phyloP scores from a whole-genome alignment of 495 filamentous ascomycete species.

The Melanomma pulvis-pyrius region DNA sequence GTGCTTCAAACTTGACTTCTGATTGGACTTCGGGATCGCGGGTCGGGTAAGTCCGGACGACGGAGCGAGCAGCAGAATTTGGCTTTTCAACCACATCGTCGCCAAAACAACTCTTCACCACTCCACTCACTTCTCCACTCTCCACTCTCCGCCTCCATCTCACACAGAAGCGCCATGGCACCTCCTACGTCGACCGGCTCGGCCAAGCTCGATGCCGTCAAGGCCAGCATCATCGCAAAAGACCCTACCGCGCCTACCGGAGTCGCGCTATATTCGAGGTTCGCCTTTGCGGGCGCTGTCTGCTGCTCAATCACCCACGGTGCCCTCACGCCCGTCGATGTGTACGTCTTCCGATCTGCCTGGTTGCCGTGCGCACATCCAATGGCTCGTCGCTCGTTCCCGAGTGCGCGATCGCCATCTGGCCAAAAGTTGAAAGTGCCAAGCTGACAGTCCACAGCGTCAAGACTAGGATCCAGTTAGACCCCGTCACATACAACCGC shows the following conservation, averaged over 20 bases:
- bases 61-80: slow-evolving; percentile 1
- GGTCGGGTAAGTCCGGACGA: not conserved
- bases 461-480: slow-evolving; percentile 53
- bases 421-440: slow-evolving; percentile 1
- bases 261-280: slow-evolving; percentile 59
- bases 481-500: slow-evolving; percentile 50
- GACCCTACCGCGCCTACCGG: slow-evolving; percentile 46
- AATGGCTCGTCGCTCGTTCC: slow-evolving; percentile 22
- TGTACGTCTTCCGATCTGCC: slow-evolving; percentile 67
- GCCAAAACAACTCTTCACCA: not conserved
- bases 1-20: not conserved
- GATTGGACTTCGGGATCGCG: not conserved
- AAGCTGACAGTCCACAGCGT: slow-evolving; percentile 41
- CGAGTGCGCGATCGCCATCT: slow-evolving; percentile 6
- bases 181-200: slow-evolving; percentile 45
- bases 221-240: slow-evolving; percentile 39
- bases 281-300: slow-evolving; percentile 90
- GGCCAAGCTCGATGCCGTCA: slow-evolving; percentile 46
- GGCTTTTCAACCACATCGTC: slow-evolving; percentile 1
- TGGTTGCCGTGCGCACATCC: not conserved
- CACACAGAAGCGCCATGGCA: slow-evolving; percentile 20
- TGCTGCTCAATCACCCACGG: slow-evolving; percentile 96
- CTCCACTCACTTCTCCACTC: slow-evolving; percentile 10
- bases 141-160: not conserved
- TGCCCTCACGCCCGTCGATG: slow-evolving; percentile 89